Conservation (phyloP, 305 asterid genomes). For the Fraxinus ornus region DNA sequence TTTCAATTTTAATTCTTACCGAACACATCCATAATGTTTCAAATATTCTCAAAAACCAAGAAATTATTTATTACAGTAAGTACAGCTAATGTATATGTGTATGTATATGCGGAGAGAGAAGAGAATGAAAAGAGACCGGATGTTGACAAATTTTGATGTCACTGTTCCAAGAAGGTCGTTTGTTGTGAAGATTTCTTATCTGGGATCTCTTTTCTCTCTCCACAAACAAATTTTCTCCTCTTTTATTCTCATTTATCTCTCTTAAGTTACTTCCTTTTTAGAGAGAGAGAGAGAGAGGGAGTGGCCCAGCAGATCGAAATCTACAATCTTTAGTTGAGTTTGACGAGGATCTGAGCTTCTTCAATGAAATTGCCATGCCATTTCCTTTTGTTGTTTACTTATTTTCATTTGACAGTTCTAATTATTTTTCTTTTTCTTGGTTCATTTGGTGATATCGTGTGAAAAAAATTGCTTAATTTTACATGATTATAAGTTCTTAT, state of each 20-base stretch:
- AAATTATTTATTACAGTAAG: conserved; percentile 21
- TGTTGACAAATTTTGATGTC: conserved; percentile 65
- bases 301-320: conserved; percentile 50
- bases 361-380: conserved; percentile 38
- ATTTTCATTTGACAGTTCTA: conserved; percentile 6
- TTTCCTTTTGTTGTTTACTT: conserved; percentile 31
- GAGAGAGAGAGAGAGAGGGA: conserved; percentile 11
- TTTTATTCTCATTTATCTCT: not conserved
- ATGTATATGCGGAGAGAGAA: conserved; percentile 26
- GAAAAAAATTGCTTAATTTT: conserved; percentile 11
- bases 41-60: conserved; percentile 21
- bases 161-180: conserved; percentile 59
- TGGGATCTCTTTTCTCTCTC: conserved; percentile 33
- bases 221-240: not conserved
- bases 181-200: conserved; percentile 54
- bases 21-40: not conserved
- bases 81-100: not conserved
- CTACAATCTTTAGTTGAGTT: conserved; percentile 34
- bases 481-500: conserved; percentile 23
- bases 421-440: not conserved
- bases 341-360: conserved; percentile 51
- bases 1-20: no score
- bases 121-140: conserved; percentile 50
- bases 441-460: conserved; percentile 7
- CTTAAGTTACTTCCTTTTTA: not conserved